Conservation (phyloP, 1,284 basidiomycete genomes). For the Puccinia novopanici region DNA sequence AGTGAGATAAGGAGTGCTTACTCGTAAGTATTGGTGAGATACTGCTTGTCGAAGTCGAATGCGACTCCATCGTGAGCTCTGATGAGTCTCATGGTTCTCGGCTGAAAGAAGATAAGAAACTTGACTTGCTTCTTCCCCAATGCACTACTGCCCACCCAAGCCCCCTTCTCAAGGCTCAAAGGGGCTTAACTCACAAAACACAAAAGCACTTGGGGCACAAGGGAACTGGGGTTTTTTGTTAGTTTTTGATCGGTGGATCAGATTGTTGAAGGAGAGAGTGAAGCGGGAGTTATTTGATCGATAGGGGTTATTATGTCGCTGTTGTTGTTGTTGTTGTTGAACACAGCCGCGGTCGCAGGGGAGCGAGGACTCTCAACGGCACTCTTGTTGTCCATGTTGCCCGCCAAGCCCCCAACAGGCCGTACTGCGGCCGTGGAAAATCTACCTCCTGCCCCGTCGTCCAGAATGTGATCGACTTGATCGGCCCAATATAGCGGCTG, state of each 20-base stretch:
- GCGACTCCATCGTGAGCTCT: constrained; percentile 46
- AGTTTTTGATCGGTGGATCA: not conserved
- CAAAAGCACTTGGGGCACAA: too few species aligned
- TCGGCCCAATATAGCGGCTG: constrained; percentile 34
- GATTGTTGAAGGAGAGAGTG: constrained; percentile 15
- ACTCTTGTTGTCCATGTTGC: not conserved
- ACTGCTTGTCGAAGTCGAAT: constrained; percentile 41
- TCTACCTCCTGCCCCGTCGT: constrained; percentile 47
- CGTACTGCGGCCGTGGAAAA: constrained; percentile 16
- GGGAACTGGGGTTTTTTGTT: too few species aligned
- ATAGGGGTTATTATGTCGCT: too few species aligned
- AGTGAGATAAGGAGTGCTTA: not conserved
- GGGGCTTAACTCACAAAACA: too few species aligned
- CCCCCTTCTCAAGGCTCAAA: not conserved
- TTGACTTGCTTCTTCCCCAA: not conserved
- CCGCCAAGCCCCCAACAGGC: not conserved
- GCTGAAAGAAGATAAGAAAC: not conserved
- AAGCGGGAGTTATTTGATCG: not conserved
- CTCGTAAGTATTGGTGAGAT: constrained; percentile 25
- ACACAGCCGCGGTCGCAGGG: not conserved
- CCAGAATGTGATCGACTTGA: constrained; percentile 48
- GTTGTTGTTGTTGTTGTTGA: constrained; percentile 14
- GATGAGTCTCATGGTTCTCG: constrained; percentile 35
- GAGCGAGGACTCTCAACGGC: not conserved
- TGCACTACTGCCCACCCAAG: not conserved